These are phyloP conservation scores for Podaxis pistillaris DNA, from an alignment of 768 basidiomycete species.

Conservation along the genomic window DNA sequence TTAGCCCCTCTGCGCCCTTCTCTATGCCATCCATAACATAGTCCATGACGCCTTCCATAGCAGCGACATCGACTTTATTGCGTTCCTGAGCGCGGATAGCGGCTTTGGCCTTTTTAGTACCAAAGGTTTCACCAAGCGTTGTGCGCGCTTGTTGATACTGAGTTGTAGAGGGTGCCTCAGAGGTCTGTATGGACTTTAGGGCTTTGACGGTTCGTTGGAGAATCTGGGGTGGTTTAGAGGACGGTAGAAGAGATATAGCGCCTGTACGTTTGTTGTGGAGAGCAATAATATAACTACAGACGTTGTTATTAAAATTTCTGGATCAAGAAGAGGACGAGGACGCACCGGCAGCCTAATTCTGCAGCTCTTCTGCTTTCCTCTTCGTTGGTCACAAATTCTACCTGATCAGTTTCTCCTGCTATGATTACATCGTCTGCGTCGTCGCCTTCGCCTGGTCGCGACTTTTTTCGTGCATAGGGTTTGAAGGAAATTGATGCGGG, in stretches of 20 bases:
- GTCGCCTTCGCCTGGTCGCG: conserved; percentile 27
- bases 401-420: conserved; percentile 78
- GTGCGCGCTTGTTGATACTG: conserved; percentile 66
- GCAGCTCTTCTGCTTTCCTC: conserved; percentile 48
- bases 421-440: conserved; percentile 45
- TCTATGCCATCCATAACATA: conserved; percentile 85
- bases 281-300: conserved; percentile 74
- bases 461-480: conserved; percentile 51
- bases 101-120: conserved; percentile 90
- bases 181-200: conserved; percentile 61
- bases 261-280: conserved; percentile 77
- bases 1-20: conserved; percentile 63
- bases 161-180: conserved; percentile 46
- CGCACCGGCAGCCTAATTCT: conserved; percentile 69
- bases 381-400: conserved; percentile 76
- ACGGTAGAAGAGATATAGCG: conserved; percentile 65
- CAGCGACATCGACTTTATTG: conserved; percentile 84
- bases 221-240: conserved; percentile 63
- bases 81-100: conserved; percentile 84
- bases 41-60: conserved; percentile 81
- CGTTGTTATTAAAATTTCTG: conserved; percentile 6
- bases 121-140: conserved; percentile 88
- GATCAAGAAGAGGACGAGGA: conserved; percentile 13
- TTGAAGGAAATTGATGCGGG: conserved; percentile 58
- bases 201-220: conserved; percentile 81